Conservation (phyloP, 2,329 filamentous ascomycete species). For the Dothistroma pini region DNA sequence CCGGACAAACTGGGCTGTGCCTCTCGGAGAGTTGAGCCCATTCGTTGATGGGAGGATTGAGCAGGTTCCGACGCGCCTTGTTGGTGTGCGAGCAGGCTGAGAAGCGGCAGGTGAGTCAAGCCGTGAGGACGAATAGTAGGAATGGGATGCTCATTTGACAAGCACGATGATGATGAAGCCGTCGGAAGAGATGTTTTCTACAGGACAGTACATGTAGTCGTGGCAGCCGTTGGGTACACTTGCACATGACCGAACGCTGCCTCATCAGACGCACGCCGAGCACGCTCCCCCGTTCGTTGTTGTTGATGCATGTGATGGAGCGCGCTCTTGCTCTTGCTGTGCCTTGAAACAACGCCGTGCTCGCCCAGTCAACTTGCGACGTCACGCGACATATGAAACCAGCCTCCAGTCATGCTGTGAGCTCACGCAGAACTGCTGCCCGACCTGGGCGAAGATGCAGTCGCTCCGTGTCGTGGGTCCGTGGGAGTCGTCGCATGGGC, state of each 20-base stretch:
- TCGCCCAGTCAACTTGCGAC: neutral
- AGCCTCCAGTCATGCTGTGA: slow-evolving; percentile 1
- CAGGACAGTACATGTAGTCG: no score
- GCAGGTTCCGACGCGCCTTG: neutral
- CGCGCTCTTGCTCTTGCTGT: neutral
- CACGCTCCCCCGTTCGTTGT: neutral
- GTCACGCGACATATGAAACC: neutral
- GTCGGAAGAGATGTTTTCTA: neutral
- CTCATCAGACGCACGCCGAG: neutral
- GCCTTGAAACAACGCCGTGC: neutral
- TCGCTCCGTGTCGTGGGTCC: no score
- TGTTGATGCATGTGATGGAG: neutral
- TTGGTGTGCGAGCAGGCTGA: neutral
- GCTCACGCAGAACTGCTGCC: neutral
- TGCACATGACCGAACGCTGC: neutral
- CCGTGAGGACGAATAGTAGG: slow-evolving; percentile 4
- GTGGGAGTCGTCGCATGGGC: no score
- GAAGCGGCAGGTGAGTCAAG: slow-evolving; percentile 4
- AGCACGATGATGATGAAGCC: neutral
- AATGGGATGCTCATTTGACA: neutral
- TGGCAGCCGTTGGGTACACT: slow-evolving; percentile 5
- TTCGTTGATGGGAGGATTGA: neutral
- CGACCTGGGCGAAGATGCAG: neutral
- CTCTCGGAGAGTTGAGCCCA: neutral
- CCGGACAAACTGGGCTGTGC: neutral